These are phyloP conservation scores for Dendrobium catenatum DNA, from an alignment of 106 monocot species.

Conservation along the genomic window DNA sequence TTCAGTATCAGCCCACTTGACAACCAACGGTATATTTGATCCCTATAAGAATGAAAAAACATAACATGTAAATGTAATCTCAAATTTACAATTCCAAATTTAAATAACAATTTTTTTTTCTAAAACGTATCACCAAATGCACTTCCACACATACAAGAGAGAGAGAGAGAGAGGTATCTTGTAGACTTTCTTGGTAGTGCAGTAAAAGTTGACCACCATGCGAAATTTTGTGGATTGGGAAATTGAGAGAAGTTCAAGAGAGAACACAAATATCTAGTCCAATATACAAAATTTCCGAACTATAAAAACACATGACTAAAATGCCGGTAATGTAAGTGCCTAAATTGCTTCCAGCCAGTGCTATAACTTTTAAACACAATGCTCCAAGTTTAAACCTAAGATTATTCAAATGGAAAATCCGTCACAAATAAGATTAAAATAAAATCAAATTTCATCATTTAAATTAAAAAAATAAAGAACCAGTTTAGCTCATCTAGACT, in stretches of 20 bases:
- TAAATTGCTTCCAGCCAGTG: background rate
- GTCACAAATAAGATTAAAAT: too few relatives aligned
- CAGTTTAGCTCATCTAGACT: too few relatives aligned
- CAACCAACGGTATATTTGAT: constrained; percentile 93
- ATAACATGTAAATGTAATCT: background rate
- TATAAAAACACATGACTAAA: background rate
- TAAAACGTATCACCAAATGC: background rate
- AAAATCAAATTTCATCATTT: too few relatives aligned
- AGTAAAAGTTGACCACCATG: background rate
- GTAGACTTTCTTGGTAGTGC: background rate
- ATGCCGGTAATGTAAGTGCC: background rate
- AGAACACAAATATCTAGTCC: background rate
- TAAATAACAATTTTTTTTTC: background rate
- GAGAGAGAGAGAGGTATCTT: background rate
- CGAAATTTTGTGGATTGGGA: background rate
- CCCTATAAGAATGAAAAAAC: constrained; percentile 34
- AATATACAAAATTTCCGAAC: background rate
- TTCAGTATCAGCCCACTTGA: constrained; percentile 98
- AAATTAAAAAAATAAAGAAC: too few relatives aligned
- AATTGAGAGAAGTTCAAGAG: background rate
- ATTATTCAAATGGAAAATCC: too few relatives aligned
- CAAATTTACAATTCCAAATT: background rate
- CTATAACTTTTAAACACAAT: background rate
- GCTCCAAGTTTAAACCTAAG: background rate
- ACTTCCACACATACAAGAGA: background rate